These are phyloP conservation scores for Rhizopus delemar DNA, from an alignment of 371 early-diverging fungal species.

Conservation along the genomic window DNA sequence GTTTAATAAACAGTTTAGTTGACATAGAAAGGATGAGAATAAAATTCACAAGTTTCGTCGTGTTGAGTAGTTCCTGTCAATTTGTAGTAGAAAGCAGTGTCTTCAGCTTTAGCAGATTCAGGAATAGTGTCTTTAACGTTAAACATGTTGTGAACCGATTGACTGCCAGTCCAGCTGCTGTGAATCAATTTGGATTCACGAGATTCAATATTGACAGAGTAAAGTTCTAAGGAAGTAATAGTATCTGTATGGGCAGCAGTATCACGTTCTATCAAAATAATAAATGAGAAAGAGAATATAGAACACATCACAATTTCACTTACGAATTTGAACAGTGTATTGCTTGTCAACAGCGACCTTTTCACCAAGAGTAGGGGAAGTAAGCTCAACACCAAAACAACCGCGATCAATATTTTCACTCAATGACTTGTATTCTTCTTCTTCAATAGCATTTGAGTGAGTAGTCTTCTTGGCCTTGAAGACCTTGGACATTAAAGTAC, in stretches of 20 bases:
- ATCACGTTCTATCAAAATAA: constrained; percentile 32
- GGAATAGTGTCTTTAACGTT: constrained; percentile 47
- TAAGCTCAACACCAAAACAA: constrained; percentile 49
- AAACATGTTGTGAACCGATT: constrained; percentile 29
- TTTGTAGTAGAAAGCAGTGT: constrained; percentile 51
- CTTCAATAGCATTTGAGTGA: constrained; percentile 44
- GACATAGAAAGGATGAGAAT: constrained; percentile 52
- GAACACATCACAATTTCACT: neutral
- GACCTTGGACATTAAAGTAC: constrained; percentile 55
- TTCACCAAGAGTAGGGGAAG: constrained; percentile 34
- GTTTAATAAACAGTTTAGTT: constrained; percentile 8
- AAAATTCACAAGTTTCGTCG: constrained; percentile 45
- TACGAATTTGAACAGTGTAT: constrained; percentile 38
- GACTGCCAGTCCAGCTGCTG: constrained; percentile 37
- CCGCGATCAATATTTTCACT: constrained; percentile 45
- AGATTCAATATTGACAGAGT: constrained; percentile 36
- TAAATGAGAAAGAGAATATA: neutral
- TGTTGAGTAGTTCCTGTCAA: constrained; percentile 40
- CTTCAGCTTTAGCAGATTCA: constrained; percentile 23
- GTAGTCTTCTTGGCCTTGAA: constrained; percentile 42
- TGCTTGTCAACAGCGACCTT: constrained; percentile 23
- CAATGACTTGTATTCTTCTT: constrained; percentile 27
- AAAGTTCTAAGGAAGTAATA: constrained; percentile 34
- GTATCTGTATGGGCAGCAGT: constrained; percentile 41
- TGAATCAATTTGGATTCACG: constrained; percentile 40